A percentile compares a stretch with the other conserved stretches of the same genome.
These are phyloP conservation scores for Medicago arabica DNA, from an alignment of 306 rosid species.

Conservation along the genomic window DNA sequence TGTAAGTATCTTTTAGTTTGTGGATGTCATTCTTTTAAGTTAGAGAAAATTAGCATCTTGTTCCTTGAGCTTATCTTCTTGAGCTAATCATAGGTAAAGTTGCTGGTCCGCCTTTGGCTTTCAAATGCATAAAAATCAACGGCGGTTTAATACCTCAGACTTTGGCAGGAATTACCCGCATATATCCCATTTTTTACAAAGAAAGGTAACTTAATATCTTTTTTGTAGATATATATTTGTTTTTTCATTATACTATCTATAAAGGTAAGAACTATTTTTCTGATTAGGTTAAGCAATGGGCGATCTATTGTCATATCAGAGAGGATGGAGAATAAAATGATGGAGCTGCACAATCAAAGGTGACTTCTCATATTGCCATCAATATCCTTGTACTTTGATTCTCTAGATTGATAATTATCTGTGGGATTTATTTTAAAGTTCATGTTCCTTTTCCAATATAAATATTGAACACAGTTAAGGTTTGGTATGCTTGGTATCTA, in stretches of 20 bases:
- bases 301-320: conserved; percentile 74
- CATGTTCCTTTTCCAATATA: conserved; percentile 52
- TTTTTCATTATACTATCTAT: conserved; percentile 33
- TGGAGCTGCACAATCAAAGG: conserved; percentile 74
- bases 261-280: conserved; percentile 24
- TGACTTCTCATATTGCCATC: conserved; percentile 37
- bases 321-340: conserved; percentile 69
- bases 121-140: too few species aligned
- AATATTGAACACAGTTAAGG: too few species aligned
- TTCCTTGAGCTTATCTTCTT: conserved; percentile 39
- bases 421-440: too few species aligned
- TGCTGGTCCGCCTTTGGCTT: conserved; percentile 47
- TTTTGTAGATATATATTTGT: neutral
- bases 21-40: conserved; percentile 35
- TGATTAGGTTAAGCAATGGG: conserved; percentile 69
- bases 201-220: conserved; percentile 65
- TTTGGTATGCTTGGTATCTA: too few species aligned
- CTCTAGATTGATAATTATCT: neutral
- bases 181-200: conserved; percentile 50
- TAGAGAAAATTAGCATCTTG: conserved; percentile 25
- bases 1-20: conserved; percentile 58
- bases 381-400: neutral
- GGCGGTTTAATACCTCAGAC: too few species aligned
- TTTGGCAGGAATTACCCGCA: too few species aligned
- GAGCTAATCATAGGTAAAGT: conserved; percentile 59